These are phyloP conservation scores for Barnettozyma siamensis DNA, from an alignment of 805 yeast species.

Conservation along the genomic window DNA sequence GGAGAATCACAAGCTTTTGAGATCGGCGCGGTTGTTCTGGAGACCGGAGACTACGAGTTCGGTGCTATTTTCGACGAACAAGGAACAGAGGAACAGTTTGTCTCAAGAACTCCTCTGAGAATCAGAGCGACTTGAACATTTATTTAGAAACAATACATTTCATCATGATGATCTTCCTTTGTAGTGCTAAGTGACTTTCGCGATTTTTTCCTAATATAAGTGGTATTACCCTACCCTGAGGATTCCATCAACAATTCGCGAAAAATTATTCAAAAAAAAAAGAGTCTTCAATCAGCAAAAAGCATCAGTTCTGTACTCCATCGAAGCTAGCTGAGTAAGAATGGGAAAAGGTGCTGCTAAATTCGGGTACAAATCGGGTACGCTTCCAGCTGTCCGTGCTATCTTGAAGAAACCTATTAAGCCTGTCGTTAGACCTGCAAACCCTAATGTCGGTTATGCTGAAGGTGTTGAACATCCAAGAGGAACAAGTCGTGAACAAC, in stretches of 20 bases:
- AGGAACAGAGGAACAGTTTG: slow-evolving; percentile 30
- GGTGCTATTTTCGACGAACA: slow-evolving; percentile 54
- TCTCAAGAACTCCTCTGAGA: slow-evolving; percentile 34
- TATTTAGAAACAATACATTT: too few species aligned
- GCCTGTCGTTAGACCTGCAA: slow-evolving; percentile 37
- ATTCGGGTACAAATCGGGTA: slow-evolving; percentile 64
- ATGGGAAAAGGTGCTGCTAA: slow-evolving; percentile 46
- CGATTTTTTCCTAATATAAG: background rate
- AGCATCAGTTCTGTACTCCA: too few species aligned
- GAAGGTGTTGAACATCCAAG: slow-evolving; percentile 63
- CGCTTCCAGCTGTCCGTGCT: slow-evolving; percentile 72
- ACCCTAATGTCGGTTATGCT: slow-evolving; percentile 61
- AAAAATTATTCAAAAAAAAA: background rate
- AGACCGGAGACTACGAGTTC: slow-evolving; percentile 80
- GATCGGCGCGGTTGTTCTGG: slow-evolving; percentile 60
- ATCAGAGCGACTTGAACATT: slow-evolving; percentile 21
- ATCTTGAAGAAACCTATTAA: slow-evolving; percentile 59
- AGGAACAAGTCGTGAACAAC: slow-evolving; percentile 53
- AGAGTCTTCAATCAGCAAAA: background rate
- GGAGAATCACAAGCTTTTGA: slow-evolving; percentile 37
- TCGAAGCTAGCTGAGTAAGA: background rate
- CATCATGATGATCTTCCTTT: too few species aligned
- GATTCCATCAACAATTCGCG: background rate
- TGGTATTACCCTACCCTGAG: background rate
- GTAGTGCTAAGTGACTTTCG: background rate